A percentile compares a stretch with the other conserved stretches of the same genome.
phyloP scores from a whole-genome alignment of 306 rosid species.

The Abrus pulchellus region DNA sequence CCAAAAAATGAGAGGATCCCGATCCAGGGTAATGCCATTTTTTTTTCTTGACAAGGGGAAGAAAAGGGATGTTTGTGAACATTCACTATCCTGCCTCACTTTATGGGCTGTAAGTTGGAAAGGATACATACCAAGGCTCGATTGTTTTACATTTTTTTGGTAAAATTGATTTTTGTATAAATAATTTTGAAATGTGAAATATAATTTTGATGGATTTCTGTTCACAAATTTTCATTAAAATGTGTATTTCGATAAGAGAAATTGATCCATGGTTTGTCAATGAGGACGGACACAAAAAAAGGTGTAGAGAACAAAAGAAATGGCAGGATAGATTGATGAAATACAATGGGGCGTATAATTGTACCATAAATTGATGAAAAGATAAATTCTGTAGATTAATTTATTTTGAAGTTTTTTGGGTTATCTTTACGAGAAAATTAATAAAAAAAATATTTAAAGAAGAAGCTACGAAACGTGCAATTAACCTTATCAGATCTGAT shows the following conservation, averaged over 20 bases:
- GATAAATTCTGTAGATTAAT: background rate
- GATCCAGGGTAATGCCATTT: constrained; percentile 10
- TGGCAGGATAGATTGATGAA: background rate
- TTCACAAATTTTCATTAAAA: too few relatives aligned
- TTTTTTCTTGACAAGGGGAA: background rate
- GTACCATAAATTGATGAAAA: background rate
- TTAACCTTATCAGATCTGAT: background rate
- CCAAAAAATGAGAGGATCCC: too few relatives aligned
- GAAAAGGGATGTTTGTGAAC: constrained; percentile 7
- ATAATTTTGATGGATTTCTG: too few relatives aligned
- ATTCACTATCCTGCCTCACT: background rate
- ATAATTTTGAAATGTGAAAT: too few relatives aligned
- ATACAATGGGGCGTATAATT: background rate
- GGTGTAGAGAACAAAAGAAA: constrained; percentile 13
- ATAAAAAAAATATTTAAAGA: too few relatives aligned
- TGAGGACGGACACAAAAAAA: background rate
- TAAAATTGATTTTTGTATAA: too few relatives aligned
- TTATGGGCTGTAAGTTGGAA: background rate
- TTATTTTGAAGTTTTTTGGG: too few relatives aligned
- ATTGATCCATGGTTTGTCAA: too few relatives aligned
- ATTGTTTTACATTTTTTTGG: too few relatives aligned
- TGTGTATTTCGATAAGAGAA: too few relatives aligned
- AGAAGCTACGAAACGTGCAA: too few relatives aligned
- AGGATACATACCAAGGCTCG: background rate
- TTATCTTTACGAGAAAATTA: too few relatives aligned